Base-by-base conservation (phyloP, 306 rosid genomes). In the Cicer judaicum region DNA sequence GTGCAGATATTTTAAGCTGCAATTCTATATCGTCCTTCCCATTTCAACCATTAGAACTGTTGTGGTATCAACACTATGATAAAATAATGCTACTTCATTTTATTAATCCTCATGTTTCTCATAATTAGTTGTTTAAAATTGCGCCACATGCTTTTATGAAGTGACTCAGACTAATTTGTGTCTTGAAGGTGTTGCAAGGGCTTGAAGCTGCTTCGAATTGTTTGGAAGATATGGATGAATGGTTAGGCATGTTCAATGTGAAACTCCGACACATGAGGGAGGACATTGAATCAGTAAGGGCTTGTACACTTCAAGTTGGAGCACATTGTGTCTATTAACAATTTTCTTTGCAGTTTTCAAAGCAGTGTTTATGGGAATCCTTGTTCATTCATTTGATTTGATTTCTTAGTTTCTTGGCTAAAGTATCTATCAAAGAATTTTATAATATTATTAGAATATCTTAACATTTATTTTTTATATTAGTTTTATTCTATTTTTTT, bases 251-350 rank as follows among this genome's bases (percentile, higher is more conserved):
- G 78, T 94, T 94, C 78, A 94, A 94, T 72, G 89, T 94, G 78
- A 94, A 94, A 83, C 91, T 94, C 61, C 84, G 97, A 75, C 99
- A 94, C 92, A 94, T 94, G 99, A 91, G 99, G 78, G 99, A 94
- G 85, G 99, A 94, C 88, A 92, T 94, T 59, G 96, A 92, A 78
- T 94, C 97, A 74, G 99, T 94, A 89, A 64, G 87, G 77, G 64
- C 52, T 50, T 61, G 39, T 46, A 68, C 63, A 62, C 76, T 68
- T 63, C 66, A 64, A 44, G 18, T 74, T 71, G 42, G 64, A 66
- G 38, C 44, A 59, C 56, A 64, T 78, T 64, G 68, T 81, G 44
- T 83, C 65, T 64, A 42, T 72, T 49, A 59, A 21, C 74, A 57
- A 36, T 41, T 80, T 80, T 40, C 80, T 81, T 60, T 13, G 13